Evolutionary conservation across 2,329 filamentous ascomycete species (phyloP).

Genomic region (Huntiella abstrusa): DNA sequence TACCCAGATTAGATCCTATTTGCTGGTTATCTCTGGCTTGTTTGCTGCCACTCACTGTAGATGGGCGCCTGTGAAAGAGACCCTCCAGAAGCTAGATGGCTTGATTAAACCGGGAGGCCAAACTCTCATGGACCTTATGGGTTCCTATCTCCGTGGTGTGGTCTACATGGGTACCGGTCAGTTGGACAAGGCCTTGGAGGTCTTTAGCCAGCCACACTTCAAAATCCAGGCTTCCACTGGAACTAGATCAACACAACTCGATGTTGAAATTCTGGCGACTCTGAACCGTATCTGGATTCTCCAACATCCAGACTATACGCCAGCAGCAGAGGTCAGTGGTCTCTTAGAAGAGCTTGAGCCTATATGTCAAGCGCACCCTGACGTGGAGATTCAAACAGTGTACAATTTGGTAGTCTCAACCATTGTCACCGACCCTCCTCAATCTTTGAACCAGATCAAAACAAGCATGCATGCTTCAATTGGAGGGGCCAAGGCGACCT

Average conservation of each 20-base stretch:
- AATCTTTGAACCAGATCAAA: constrained; percentile 59
- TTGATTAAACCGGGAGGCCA: constrained; percentile 23
- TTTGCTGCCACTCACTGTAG: constrained; percentile 51
- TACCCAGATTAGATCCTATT: constrained; percentile 44
- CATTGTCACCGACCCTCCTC: constrained; percentile 39
- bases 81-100: constrained; percentile 32
- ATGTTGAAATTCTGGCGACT: constrained; percentile 45
- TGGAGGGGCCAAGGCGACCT: constrained; percentile 45
- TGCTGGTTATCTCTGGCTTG: constrained; percentile 53
- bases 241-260: constrained; percentile 34
- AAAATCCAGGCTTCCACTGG: constrained; percentile 26
- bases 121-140: constrained; percentile 28
- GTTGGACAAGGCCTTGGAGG: constrained; percentile 44
- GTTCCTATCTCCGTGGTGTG: constrained; percentile 55
- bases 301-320: constrained; percentile 37
- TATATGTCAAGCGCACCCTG: constrained; percentile 49
- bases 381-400: constrained; percentile 57
- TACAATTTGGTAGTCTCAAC: constrained; percentile 60
- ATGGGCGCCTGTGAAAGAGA: constrained; percentile 44
- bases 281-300: constrained; percentile 58
- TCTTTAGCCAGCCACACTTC: constrained; percentile 47
- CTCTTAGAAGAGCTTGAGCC: constrained; percentile 48
- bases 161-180: constrained; percentile 62
- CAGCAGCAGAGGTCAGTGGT: constrained; percentile 37
- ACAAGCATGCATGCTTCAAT: constrained; percentile 58